These are phyloP conservation scores for Pluteus cervinus DNA, from an alignment of 768 basidiomycete genomes.

Conservation along the genomic window DNA sequence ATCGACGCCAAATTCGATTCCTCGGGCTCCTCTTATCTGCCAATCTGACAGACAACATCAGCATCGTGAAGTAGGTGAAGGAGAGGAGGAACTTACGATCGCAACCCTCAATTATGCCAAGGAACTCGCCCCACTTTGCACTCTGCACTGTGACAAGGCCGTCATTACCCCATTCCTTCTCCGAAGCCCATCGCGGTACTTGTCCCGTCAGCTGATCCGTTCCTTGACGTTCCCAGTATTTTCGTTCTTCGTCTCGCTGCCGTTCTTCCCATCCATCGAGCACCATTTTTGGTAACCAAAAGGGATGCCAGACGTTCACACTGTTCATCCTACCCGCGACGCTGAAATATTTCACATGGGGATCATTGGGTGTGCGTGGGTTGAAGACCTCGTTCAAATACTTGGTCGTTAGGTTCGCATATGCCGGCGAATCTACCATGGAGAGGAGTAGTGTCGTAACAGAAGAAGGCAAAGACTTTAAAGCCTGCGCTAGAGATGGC, in stretches of 20 bases:
- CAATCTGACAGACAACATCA: slow-evolving; percentile 56
- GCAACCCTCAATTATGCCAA: slow-evolving; percentile 82
- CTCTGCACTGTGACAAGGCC: slow-evolving; percentile 89
- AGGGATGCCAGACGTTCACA: slow-evolving; percentile 82
- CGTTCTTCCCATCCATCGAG: slow-evolving; percentile 78
- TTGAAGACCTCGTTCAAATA: slow-evolving; percentile 82
- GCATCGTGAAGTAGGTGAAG: neutral
- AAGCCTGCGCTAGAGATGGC: slow-evolving; percentile 34
- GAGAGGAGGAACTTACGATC: slow-evolving; percentile 49
- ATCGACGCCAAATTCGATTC: slow-evolving; percentile 62
- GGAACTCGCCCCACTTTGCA: slow-evolving; percentile 93
- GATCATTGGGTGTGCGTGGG: slow-evolving; percentile 72
- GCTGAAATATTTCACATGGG: slow-evolving; percentile 85
- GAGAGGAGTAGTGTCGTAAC: slow-evolving; percentile 85
- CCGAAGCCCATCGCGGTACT: slow-evolving; percentile 41
- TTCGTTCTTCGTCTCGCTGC: slow-evolving; percentile 39
- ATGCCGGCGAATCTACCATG: slow-evolving; percentile 93
- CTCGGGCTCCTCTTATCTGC: slow-evolving; percentile 89
- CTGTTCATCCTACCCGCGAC: slow-evolving; percentile 72
- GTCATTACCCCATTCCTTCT: slow-evolving; percentile 77
- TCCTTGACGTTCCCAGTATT: slow-evolving; percentile 26
- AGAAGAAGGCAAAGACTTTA: slow-evolving; percentile 69
- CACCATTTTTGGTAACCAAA: slow-evolving; percentile 95
- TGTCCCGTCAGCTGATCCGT: slow-evolving; percentile 7
- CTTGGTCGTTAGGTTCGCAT: slow-evolving; percentile 83